A percentile compares a stretch with the other conserved stretches of the same genome.
Evolutionary conservation across 495 filamentous ascomycete species (phyloP).

Genomic region (Echria macrotheca): DNA sequence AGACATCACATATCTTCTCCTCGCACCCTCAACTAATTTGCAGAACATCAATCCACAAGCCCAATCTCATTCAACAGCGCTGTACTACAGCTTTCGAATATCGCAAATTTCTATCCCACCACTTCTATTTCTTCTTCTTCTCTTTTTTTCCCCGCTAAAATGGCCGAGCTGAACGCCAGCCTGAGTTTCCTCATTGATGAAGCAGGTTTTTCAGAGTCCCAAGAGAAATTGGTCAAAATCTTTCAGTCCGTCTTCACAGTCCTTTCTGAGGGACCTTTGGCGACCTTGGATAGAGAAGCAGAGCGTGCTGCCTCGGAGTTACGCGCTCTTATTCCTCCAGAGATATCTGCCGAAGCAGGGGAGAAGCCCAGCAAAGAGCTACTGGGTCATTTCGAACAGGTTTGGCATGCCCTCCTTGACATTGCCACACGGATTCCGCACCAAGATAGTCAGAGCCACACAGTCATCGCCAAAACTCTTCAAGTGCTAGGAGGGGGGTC

Average conservation of each 20-base stretch:
- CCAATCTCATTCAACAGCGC: background rate
- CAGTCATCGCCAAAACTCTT: slow-evolving; percentile 3
- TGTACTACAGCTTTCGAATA: background rate
- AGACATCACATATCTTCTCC: background rate
- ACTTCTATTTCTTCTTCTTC: background rate
- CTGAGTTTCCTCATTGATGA: slow-evolving; percentile 1
- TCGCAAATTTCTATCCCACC: background rate
- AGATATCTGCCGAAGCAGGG: background rate
- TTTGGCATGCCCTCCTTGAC: slow-evolving; percentile 6
- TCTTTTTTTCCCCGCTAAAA: background rate
- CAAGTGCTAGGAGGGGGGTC: slow-evolving; percentile 2
- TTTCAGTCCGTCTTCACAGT: slow-evolving; percentile 1
- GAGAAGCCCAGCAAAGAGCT: background rate
- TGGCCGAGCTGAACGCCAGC: background rate
- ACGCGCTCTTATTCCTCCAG: slow-evolving; percentile 1
- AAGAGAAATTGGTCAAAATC: slow-evolving; percentile 6
- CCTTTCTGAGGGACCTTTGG: slow-evolving; percentile 1
- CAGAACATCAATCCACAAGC: background rate
- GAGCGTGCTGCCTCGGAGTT: slow-evolving; percentile 3
- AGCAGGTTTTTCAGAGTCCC: slow-evolving; percentile 1
- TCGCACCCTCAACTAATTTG: background rate
- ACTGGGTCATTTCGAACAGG: slow-evolving; percentile 2
- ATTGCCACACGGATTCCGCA: slow-evolving; percentile 8
- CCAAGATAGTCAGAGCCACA: slow-evolving; percentile 1
- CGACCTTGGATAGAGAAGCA: slow-evolving; percentile 8